A percentile compares a stretch with the other conserved stretches of the same genome.
phyloP scores from a whole-genome alignment of 768 basidiomycete species.

The Auricularia sp. region DNA sequence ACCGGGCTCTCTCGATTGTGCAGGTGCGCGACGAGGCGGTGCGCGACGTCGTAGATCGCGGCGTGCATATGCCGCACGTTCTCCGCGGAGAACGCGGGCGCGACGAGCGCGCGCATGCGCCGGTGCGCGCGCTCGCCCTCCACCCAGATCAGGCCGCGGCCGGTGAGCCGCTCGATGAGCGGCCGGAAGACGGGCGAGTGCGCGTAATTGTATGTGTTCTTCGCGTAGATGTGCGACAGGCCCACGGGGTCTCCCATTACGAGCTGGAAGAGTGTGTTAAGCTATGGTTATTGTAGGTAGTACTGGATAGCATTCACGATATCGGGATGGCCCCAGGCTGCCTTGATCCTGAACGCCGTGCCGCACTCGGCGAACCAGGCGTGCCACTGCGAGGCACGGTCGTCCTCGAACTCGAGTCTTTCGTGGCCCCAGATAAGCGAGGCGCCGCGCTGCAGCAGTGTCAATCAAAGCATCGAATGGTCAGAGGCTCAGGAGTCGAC shows the following conservation, averaged over 20 bases:
- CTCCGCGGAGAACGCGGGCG: conserved; percentile 3
- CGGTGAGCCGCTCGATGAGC: not conserved
- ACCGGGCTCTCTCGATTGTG: not conserved
- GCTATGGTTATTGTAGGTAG: not conserved
- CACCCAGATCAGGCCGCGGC: conserved; percentile 5
- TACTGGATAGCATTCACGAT: conserved; percentile 19
- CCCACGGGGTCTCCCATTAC: conserved; percentile 27
- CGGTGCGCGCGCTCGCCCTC: conserved; percentile 4
- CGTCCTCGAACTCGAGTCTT: conserved; percentile 22
- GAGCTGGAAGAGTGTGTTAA: conserved; percentile 14
- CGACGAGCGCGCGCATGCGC: conserved; percentile 5
- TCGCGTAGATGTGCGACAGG: conserved; percentile 27
- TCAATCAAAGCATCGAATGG: too few species aligned
- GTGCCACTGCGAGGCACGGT: conserved; percentile 23
- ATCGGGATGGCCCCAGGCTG: conserved; percentile 28
- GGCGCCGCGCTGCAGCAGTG: too few species aligned
- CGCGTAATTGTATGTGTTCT: conserved; percentile 25
- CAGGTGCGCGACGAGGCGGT: not conserved
- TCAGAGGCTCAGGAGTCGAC: too few species aligned
- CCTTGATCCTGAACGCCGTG: conserved; percentile 27
- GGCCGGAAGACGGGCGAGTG: conserved; percentile 5
- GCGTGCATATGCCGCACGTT: conserved; percentile 4
- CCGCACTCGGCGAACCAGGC: conserved; percentile 25
- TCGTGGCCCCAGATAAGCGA: conserved; percentile 27
- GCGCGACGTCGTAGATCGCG: conserved; percentile 4